Conservation (phyloP, 2,329 filamentous ascomycete species). For the Fusarium brachygibbosum region DNA sequence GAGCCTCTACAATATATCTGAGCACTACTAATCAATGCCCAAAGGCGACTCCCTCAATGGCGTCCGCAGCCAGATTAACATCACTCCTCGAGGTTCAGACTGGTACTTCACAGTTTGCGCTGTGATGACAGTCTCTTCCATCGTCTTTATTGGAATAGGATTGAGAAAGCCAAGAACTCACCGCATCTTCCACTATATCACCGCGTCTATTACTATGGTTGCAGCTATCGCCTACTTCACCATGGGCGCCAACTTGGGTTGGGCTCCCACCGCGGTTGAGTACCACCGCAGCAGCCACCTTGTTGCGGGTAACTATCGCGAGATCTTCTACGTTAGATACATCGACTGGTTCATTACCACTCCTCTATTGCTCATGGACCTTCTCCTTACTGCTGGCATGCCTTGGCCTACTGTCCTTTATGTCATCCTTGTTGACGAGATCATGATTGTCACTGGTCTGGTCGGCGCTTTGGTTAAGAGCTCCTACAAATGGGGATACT, state of each 20-base stretch:
- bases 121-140: constrained; percentile 67
- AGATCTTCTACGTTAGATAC: constrained; percentile 69
- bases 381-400: constrained; percentile 71
- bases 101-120: constrained; percentile 74
- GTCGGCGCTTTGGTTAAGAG: constrained; percentile 61
- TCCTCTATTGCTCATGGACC: constrained; percentile 71
- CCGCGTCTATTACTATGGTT: constrained; percentile 62
- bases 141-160: constrained; percentile 66
- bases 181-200: constrained; percentile 69
- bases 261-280: constrained; percentile 63
- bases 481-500: constrained; percentile 72
- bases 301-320: constrained; percentile 66
- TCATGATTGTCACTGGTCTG: constrained; percentile 62
- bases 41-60: constrained; percentile 30
- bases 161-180: constrained; percentile 67
- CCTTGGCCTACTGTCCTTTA: constrained; percentile 67
- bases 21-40: rapidly evolving
- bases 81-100: constrained; percentile 71
- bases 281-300: constrained; percentile 58
- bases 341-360: constrained; percentile 69
- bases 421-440: constrained; percentile 62
- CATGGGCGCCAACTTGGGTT: constrained; percentile 65
- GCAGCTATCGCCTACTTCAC: constrained; percentile 66
- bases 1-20: rapidly evolving
- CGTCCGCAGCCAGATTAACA: constrained; percentile 62